Conservation (phyloP, 1,284 basidiomycete genomes). For the Phellinidium pouzarii region DNA sequence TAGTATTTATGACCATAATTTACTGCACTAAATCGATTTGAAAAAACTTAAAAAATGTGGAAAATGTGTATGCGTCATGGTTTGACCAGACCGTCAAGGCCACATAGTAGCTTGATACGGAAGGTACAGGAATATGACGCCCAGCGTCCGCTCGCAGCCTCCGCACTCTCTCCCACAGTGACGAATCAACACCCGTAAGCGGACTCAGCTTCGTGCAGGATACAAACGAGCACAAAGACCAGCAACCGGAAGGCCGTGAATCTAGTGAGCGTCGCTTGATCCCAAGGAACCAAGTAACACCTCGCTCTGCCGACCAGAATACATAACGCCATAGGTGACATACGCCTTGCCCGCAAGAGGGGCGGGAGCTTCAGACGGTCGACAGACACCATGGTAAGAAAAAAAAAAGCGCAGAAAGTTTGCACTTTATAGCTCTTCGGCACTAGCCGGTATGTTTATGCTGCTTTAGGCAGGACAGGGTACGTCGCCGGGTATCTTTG, state of each 20-base stretch:
- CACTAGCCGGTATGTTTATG: slow-evolving; percentile 4
- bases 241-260: slow-evolving; percentile 37
- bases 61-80: slow-evolving; percentile 59
- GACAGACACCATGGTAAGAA: slow-evolving; percentile 18
- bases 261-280: slow-evolving; percentile 59
- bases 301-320: slow-evolving; percentile 73
- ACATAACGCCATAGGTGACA: slow-evolving; percentile 33
- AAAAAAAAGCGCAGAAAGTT: slow-evolving; percentile 5
- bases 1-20: neutral
- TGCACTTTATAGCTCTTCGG: slow-evolving; percentile 14
- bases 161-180: slow-evolving; percentile 30
- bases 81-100: slow-evolving; percentile 72
- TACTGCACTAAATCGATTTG: neutral
- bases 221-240: slow-evolving; percentile 29
- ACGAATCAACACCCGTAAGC: slow-evolving; percentile 46
- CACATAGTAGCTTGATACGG: slow-evolving; percentile 71
- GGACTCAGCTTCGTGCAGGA: slow-evolving; percentile 34
- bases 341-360: slow-evolving; percentile 11
- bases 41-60: neutral
- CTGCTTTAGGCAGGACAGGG: neutral
- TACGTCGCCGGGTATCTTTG: neutral
- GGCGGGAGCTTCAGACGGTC: slow-evolving; percentile 16
- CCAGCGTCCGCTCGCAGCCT: slow-evolving; percentile 36
- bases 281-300: slow-evolving; percentile 32
- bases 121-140: slow-evolving; percentile 75